A percentile compares a stretch with the other conserved stretches of the same genome.
phyloP scores from a whole-genome alignment of 768 basidiomycete genomes.

The Hygrophorus russula region DNA sequence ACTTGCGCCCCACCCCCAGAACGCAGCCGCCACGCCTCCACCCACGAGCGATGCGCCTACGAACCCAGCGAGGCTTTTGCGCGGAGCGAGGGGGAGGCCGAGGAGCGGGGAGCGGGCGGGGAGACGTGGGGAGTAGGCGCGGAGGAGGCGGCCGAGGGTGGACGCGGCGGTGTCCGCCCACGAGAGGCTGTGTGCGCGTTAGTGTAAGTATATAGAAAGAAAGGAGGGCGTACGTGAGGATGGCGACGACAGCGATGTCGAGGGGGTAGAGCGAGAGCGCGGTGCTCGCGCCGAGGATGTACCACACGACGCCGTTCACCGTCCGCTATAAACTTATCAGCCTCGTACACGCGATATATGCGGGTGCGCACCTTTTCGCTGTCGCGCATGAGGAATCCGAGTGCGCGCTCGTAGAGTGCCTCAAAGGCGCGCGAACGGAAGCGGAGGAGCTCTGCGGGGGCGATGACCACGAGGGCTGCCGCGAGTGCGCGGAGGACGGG shows the following conservation, averaged over 20 bases:
- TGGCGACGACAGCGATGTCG: conserved; percentile 82
- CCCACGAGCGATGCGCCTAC: conserved; percentile 69
- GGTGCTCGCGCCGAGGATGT: conserved; percentile 76
- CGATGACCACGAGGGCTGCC: conserved; percentile 54
- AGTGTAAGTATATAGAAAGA: conserved; percentile 2
- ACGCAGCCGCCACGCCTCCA: conserved; percentile 48
- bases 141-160: conserved; percentile 80
- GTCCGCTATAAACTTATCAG: conserved; percentile 43
- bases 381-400: conserved; percentile 87
- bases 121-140: conserved; percentile 49
- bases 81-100: conserved; percentile 60
- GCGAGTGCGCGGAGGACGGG: conserved; percentile 49
- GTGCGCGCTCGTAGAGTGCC: conserved; percentile 50
- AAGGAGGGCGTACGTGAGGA: conserved; percentile 60
- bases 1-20: conserved; percentile 60
- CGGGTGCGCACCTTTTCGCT: conserved; percentile 67
- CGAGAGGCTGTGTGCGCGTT: conserved; percentile 48
- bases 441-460: conserved; percentile 67
- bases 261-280: conserved; percentile 68
- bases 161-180: conserved; percentile 96
- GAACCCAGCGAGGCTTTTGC: conserved; percentile 83
- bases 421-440: conserved; percentile 56
- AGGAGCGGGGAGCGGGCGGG: conserved; percentile 29
- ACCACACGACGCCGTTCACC: conserved; percentile 85
- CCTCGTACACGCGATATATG: no score